A percentile compares a stretch with the other conserved stretches of the same genome.
phyloP scores from a whole-genome alignment of 805 yeast genomes.

The Starmerella vaccinii region DNA sequence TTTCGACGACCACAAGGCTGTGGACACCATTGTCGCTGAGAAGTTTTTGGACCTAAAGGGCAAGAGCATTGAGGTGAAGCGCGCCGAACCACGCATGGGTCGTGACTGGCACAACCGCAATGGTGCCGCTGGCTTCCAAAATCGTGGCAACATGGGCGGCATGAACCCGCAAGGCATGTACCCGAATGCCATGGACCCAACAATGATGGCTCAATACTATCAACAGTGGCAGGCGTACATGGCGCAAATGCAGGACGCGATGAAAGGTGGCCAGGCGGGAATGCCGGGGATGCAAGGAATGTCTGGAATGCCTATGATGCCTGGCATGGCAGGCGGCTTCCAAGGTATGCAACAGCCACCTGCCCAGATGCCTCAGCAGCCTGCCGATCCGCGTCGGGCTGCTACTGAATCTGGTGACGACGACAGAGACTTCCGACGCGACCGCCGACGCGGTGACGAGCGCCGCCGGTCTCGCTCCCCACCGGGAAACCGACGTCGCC shows the following conservation, averaged over 20 bases:
- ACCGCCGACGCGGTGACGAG: conserved; percentile 25
- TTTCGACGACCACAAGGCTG: conserved; percentile 88
- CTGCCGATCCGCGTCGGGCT: conserved; percentile 5
- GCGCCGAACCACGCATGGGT: conserved; percentile 35
- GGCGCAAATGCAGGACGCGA: conserved; percentile 33
- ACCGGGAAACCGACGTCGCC: conserved; percentile 21
- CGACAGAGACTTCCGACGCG: conserved; percentile 24
- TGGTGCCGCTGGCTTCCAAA: conserved; percentile 5
- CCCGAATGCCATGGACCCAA: conserved; percentile 34
- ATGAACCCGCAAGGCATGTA: conserved; percentile 13
- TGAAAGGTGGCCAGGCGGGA: conserved; percentile 25
- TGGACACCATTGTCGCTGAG: conserved; percentile 74
- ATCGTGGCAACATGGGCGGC: conserved; percentile 7
- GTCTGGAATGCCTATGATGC: conserved; percentile 16
- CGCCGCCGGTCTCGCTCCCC: conserved; percentile 27
- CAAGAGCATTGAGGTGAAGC: conserved; percentile 41
- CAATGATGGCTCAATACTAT: conserved; percentile 37
- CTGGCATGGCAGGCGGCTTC: conserved; percentile 14
- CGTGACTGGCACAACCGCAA: conserved; percentile 24
- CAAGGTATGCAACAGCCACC: conserved; percentile 16
- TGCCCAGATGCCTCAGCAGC: conserved; percentile 12
- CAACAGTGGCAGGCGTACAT: conserved; percentile 35
- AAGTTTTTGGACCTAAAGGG: conserved; percentile 78
- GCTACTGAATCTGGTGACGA: conserved; percentile 14
- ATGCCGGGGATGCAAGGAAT: conserved; percentile 21